Evolutionary conservation across 2,329 filamentous ascomycete species (phyloP).

Genomic region (Pseudogymnoascus sp.): DNA sequence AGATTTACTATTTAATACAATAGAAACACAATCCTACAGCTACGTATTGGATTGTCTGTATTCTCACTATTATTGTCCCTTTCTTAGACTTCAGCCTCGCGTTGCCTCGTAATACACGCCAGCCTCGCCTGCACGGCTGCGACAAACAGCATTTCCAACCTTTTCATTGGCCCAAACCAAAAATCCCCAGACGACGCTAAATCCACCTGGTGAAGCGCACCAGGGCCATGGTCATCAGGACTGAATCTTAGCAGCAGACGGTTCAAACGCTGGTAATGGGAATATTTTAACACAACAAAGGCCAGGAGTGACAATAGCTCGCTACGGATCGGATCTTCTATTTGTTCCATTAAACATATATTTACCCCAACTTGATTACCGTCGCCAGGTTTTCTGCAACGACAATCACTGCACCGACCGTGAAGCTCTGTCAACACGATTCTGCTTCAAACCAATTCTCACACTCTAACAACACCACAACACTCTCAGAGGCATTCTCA

Average conservation of each 20-base stretch:
- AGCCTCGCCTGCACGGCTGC: conserved; percentile 4
- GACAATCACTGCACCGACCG: background rate
- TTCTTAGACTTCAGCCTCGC: background rate
- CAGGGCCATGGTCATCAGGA: conserved; percentile 9
- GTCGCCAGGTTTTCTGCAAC: background rate
- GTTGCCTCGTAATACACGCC: background rate
- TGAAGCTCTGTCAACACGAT: conserved; percentile 11
- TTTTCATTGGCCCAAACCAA: background rate
- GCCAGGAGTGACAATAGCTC: conserved; percentile 7
- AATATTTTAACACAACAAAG: conserved; percentile 3
- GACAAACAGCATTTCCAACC: background rate
- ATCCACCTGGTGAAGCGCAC: background rate
- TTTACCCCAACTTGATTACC: background rate
- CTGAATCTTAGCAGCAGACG: conserved; percentile 8
- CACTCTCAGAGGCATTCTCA: background rate
- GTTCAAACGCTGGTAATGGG: background rate
- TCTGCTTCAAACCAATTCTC: background rate
- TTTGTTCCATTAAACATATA: background rate
- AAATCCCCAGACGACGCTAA: conserved; percentile 8
- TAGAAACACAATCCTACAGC: background rate
- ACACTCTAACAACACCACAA: background rate
- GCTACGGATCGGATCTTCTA: conserved; percentile 4
- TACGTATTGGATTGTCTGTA: background rate
- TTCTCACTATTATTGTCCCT: background rate
- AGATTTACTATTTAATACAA: background rate